phyloP scores from a whole-genome alignment of 331 rosid genomes.

The Cydonia oblonga region DNA sequence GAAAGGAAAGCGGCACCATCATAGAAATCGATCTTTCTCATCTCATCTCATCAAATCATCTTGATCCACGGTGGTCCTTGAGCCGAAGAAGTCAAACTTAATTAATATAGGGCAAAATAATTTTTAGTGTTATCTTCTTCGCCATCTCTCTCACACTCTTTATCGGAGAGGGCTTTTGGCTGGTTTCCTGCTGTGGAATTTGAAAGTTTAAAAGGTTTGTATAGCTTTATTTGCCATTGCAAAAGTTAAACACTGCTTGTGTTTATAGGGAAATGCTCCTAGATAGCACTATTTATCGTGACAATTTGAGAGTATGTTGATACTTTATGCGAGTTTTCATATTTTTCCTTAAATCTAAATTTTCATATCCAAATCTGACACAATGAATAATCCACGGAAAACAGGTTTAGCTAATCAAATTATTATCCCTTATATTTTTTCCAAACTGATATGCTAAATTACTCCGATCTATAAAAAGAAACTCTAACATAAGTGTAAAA shows the following conservation, averaged over 20 bases:
- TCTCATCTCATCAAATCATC: neutral
- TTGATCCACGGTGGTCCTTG: neutral
- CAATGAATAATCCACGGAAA: no score
- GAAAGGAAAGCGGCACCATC: neutral
- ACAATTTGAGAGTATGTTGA: neutral
- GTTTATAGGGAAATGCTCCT: neutral
- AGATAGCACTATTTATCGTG: neutral
- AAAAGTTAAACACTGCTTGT: neutral
- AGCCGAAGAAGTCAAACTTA: neutral
- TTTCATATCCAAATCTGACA: neutral
- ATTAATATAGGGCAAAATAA: neutral
- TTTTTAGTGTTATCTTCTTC: neutral
- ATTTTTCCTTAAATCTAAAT: no score
- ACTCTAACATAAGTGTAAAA: no score
- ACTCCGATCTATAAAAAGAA: no score
- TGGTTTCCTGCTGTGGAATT: neutral
- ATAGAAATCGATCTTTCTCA: neutral
- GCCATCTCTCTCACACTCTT: neutral
- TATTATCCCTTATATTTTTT: no score
- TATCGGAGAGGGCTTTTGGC: neutral
- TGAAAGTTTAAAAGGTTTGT: neutral
- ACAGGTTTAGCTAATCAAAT: neutral
- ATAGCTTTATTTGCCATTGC: neutral
- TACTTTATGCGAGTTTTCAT: no score
- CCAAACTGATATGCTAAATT: neutral